Percentiles rank a stretch among this genome's conserved stretches.
These are phyloP conservation scores for Chloromonas sp. DNA, from an alignment of 163 green algal species.

Conservation along the genomic window DNA sequence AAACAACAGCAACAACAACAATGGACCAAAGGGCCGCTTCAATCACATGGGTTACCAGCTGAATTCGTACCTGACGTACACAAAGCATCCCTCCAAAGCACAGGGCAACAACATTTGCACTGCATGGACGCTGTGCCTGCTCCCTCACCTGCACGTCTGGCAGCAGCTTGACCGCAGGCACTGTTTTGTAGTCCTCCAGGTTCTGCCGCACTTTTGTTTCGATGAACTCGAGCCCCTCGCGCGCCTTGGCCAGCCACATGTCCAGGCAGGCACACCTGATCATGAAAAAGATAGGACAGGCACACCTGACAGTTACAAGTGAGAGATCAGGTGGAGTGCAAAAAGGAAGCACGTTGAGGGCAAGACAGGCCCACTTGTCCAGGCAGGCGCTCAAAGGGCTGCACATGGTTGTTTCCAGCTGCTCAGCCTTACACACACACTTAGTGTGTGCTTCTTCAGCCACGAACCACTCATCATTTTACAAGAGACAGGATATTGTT, in stretches of 20 bases:
- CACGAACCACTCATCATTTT: too few species aligned
- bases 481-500: too few species aligned
- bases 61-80: not conserved
- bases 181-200: not conserved
- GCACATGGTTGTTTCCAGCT: too few species aligned
- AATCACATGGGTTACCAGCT: not conserved
- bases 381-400: too few species aligned
- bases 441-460: too few species aligned
- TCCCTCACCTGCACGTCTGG: slow-evolving; percentile 2
- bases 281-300: too few species aligned
- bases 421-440: too few species aligned
- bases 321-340: too few species aligned
- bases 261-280: not conserved
- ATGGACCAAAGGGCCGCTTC: not conserved
- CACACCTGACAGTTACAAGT: too few species aligned
- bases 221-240: not conserved
- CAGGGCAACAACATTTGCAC: not conserved
- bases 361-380: too few species aligned
- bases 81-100: not conserved
- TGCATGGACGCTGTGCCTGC: not conserved
- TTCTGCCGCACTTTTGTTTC: not conserved
- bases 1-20: too few species aligned
- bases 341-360: too few species aligned
- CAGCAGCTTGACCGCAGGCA: not conserved
- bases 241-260: not conserved